These are phyloP conservation scores for Cardiosporidium cionae DNA, from an alignment of 169 alveolate genomes.

Conservation along the genomic window DNA sequence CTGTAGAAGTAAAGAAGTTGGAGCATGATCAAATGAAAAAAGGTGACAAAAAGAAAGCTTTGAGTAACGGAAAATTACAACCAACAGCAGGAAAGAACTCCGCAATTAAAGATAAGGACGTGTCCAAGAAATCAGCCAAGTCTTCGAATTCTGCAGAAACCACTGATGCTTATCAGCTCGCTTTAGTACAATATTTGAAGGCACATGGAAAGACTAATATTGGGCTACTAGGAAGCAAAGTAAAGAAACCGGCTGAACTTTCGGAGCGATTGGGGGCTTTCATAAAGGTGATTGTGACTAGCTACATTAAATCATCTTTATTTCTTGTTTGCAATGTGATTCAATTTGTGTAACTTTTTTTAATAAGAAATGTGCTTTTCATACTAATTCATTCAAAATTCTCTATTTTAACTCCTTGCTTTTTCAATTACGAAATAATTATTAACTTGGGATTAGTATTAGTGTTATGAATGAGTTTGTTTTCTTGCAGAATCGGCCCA, in stretches of 20 bases:
- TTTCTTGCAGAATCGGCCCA: too few relatives aligned
- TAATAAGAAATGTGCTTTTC: too few relatives aligned
- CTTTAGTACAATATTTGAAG: slow-evolving; percentile 55
- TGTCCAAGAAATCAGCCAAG: neutral
- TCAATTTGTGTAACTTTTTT: too few relatives aligned
- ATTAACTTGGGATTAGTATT: too few relatives aligned
- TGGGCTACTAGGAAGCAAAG: slow-evolving; percentile 58
- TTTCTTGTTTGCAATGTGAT: too few relatives aligned
- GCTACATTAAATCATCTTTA: too few relatives aligned
- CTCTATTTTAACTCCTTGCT: too few relatives aligned
- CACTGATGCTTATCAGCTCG: slow-evolving; percentile 44
- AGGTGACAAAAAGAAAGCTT: neutral
- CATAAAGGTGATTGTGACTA: too few relatives aligned
- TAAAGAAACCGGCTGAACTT: slow-evolving; percentile 62
- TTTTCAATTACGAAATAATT: too few relatives aligned
- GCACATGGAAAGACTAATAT: slow-evolving; percentile 61
- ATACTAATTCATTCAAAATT: too few relatives aligned
- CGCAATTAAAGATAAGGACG: neutral
- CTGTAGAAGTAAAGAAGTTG: neutral
- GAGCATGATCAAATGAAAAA: neutral
- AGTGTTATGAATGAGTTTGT: too few relatives aligned
- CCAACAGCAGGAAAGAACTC: neutral
- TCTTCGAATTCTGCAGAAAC: neutral
- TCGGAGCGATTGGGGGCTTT: slow-evolving; percentile 56
- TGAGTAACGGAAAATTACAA: too few relatives aligned